phyloP scores from a whole-genome alignment of 2,329 filamentous ascomycete species.

The Fusarium tuaranense region DNA sequence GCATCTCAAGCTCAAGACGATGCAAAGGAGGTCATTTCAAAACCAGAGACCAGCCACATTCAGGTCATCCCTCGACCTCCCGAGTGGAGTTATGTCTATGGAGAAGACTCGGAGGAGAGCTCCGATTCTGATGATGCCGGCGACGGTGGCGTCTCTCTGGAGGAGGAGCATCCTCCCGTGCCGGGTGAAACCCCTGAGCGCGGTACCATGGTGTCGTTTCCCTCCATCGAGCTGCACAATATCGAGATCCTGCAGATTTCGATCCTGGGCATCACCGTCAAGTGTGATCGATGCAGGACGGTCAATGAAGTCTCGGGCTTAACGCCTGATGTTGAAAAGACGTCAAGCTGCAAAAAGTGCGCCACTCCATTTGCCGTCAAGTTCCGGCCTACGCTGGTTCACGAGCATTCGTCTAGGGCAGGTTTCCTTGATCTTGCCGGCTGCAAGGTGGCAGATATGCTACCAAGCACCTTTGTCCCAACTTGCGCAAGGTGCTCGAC shows the following conservation, averaged over 20 bases:
- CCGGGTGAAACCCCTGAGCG: slow-evolving; percentile 61
- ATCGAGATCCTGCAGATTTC: slow-evolving; percentile 81
- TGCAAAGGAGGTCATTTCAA: slow-evolving; percentile 6
- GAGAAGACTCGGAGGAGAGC: slow-evolving; percentile 61
- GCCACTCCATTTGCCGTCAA: slow-evolving; percentile 61
- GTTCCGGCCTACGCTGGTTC: slow-evolving; percentile 78
- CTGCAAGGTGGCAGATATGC: slow-evolving; percentile 80
- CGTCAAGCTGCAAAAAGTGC: slow-evolving; percentile 70
- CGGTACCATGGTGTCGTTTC: slow-evolving; percentile 84
- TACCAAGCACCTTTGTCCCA: slow-evolving; percentile 83
- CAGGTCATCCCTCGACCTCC: slow-evolving; percentile 80
- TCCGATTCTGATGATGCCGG: slow-evolving; percentile 57
- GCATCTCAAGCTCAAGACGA: slow-evolving; percentile 12
- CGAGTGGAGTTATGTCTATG: slow-evolving; percentile 72
- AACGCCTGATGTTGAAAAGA: slow-evolving; percentile 65
- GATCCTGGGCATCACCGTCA: slow-evolving; percentile 75
- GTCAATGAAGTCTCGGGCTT: slow-evolving; percentile 76
- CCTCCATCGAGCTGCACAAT: slow-evolving; percentile 79
- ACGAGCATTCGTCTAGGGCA: slow-evolving; percentile 78
- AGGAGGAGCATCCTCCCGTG: slow-evolving; percentile 43
- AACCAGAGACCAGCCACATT: slow-evolving; percentile 69
- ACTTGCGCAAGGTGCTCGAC: slow-evolving; percentile 84
- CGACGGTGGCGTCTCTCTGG: slow-evolving; percentile 56
- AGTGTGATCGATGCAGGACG: slow-evolving; percentile 84
- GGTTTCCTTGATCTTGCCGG: slow-evolving; percentile 83